phyloP scores from a whole-genome alignment of 2,329 filamentous ascomycete genomes.

The Xylariaceae sp. region DNA sequence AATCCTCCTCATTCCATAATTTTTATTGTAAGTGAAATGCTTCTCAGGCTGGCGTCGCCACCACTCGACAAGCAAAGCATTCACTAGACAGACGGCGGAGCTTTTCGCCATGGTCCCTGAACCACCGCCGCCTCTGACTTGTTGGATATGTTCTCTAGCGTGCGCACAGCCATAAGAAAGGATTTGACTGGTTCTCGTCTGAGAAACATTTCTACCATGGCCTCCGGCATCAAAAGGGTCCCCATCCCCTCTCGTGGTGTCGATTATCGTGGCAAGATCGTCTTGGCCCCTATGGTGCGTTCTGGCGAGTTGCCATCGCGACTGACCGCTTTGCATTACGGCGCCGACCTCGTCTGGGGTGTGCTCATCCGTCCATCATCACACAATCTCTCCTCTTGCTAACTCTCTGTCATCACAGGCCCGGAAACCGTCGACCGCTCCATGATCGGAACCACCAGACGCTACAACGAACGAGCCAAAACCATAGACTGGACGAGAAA shows the following conservation, averaged over 20 bases:
- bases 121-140: background rate
- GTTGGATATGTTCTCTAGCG: background rate
- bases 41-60: too few species aligned
- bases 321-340: slow-evolving; percentile 85
- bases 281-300: slow-evolving; percentile 95
- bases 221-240: slow-evolving; percentile 59
- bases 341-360: slow-evolving; percentile 96
- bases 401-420: slow-evolving; percentile 45
- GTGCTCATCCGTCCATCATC: slow-evolving; percentile 22
- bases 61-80: too few species aligned
- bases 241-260: slow-evolving; percentile 85
- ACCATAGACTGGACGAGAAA: slow-evolving; percentile 82
- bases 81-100: too few species aligned
- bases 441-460: slow-evolving; percentile 80
- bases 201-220: too few species aligned
- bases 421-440: slow-evolving; percentile 92
- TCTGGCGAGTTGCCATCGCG: slow-evolving; percentile 93
- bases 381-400: background rate
- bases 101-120: too few species aligned
- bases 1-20: too few species aligned
- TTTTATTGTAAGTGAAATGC: too few species aligned
- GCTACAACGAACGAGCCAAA: slow-evolving; percentile 68
- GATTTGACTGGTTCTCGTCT: too few species aligned
- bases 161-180: background rate
- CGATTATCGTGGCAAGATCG: slow-evolving; percentile 89